Evolutionary conservation across 1,284 basidiomycete species (phyloP).

Genomic region (Rhodotorula sp.): DNA sequence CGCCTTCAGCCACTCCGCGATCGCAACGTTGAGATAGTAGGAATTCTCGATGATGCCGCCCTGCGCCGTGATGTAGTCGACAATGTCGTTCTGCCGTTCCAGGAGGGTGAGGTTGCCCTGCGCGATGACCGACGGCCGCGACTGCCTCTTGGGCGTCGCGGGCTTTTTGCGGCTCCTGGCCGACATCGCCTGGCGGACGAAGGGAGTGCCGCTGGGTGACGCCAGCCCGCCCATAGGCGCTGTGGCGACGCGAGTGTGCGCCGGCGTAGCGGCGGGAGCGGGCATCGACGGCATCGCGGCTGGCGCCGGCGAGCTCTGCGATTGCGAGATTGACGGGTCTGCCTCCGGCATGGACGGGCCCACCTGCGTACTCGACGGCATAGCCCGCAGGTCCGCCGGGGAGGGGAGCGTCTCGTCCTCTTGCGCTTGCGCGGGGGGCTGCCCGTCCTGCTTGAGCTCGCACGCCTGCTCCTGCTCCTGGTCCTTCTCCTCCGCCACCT

Average conservation of each 20-base stretch:
- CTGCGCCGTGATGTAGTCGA: conserved; percentile 16
- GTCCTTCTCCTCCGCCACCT: not conserved
- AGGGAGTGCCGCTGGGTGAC: not conserved
- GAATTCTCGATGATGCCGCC: conserved; percentile 14
- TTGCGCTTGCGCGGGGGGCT: no score
- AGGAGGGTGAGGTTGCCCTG: conserved; percentile 26
- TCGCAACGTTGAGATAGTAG: conserved; percentile 54
- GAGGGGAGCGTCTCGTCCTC: no score
- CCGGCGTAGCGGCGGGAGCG: not conserved
- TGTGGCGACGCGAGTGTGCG: not conserved
- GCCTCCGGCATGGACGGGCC: not conserved
- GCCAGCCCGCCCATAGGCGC: not conserved
- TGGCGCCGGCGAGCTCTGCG: not conserved
- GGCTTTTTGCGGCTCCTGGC: not conserved
- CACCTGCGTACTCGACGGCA: not conserved
- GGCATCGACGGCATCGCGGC: not conserved
- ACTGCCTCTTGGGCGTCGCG: not conserved
- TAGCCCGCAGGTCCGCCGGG: not conserved
- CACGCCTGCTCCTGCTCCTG: not conserved
- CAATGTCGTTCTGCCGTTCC: conserved; percentile 23
- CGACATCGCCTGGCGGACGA: not conserved
- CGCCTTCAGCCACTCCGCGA: conserved; percentile 58
- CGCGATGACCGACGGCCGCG: conserved; percentile 9
- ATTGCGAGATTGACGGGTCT: not conserved
- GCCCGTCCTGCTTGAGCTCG: not conserved